Percentiles rank a stretch among this genome's conserved stretches.
phyloP scores from a whole-genome alignment of 2,329 filamentous ascomycete genomes.

The Fusarium palustre region DNA sequence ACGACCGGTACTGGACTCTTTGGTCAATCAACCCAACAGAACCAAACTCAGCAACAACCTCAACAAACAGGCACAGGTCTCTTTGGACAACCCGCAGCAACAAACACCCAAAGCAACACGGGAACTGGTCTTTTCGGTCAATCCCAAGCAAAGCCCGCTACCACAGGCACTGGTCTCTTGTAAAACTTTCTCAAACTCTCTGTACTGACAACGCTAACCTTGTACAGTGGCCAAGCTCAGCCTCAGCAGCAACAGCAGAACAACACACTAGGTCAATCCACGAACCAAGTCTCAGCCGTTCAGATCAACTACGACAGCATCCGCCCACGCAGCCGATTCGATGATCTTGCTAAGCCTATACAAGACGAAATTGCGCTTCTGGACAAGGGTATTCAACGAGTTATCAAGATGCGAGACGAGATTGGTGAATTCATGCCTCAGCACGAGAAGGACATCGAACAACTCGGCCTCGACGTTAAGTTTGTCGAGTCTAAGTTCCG shows the following conservation, averaged over 20 bases:
- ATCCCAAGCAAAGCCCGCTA: slow-evolving; percentile 50
- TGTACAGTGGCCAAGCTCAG: slow-evolving; percentile 48
- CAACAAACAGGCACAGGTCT: slow-evolving; percentile 46
- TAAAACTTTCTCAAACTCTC: slow-evolving; percentile 35
- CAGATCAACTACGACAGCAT: slow-evolving; percentile 83
- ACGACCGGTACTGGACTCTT: slow-evolving; percentile 44
- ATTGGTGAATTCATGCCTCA: slow-evolving; percentile 75
- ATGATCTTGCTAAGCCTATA: slow-evolving; percentile 85
- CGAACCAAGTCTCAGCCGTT: slow-evolving; percentile 73
- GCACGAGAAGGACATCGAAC: slow-evolving; percentile 62
- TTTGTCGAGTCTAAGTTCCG: slow-evolving; percentile 64
- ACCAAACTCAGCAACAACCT: slow-evolving; percentile 34
- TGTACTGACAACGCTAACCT: slow-evolving; percentile 29
- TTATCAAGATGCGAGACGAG: slow-evolving; percentile 82
- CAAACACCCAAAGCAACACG: slow-evolving; percentile 41
- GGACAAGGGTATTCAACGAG: slow-evolving; percentile 82
- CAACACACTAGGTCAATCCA: slow-evolving; percentile 49
- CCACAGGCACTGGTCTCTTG: slow-evolving; percentile 48
- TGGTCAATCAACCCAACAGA: slow-evolving; percentile 42
- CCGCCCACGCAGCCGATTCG: slow-evolving; percentile 89
- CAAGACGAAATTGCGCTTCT: slow-evolving; percentile 82
- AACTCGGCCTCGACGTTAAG: slow-evolving; percentile 60
- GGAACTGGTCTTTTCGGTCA: slow-evolving; percentile 52
- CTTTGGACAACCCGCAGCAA: slow-evolving; percentile 45
- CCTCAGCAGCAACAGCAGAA: slow-evolving; percentile 48